These are phyloP conservation scores for Candida chauliodis DNA, from an alignment of 805 yeast species.

Conservation along the genomic window DNA sequence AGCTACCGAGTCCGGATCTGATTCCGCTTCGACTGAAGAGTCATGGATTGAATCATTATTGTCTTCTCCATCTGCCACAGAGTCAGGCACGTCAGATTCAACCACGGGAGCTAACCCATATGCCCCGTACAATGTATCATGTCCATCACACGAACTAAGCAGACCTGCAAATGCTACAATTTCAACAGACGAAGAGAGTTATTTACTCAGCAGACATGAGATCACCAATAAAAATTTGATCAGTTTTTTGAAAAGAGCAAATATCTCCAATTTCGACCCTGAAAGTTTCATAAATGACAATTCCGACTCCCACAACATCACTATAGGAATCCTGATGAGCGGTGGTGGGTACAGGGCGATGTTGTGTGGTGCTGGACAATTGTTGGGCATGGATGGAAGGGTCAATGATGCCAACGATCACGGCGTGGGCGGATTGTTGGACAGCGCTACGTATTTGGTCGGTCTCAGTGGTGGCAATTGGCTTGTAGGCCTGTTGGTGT, in stretches of 20 bases:
- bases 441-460: conserved; percentile 65
- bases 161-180: conserved; percentile 25
- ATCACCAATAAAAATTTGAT: conserved; percentile 27
- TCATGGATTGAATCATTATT: background rate
- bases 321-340: conserved; percentile 32
- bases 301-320: conserved; percentile 22
- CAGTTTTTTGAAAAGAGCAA: conserved; percentile 26
- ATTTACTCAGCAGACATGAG: conserved; percentile 22
- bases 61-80: background rate
- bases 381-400: conserved; percentile 76
- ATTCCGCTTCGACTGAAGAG: conserved; percentile 1
- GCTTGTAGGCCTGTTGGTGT: conserved; percentile 66
- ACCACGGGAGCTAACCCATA: conserved; percentile 19
- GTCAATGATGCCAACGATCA: conserved; percentile 49
- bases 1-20: background rate
- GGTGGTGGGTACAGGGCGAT: conserved; percentile 88
- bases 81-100: conserved; percentile 4
- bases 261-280: conserved; percentile 32
- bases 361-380: conserved; percentile 80
- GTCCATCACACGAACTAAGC: conserved; percentile 25
- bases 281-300: conserved; percentile 21
- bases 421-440: conserved; percentile 79
- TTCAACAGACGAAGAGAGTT: conserved; percentile 22
- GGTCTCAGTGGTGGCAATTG: conserved; percentile 68
- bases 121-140: conserved; percentile 25